Percentiles rank a stretch among this genome's conserved stretches.
Conservation (phyloP, 2,329 filamentous ascomycete genomes). For the Microcyclospora tardicrescens region DNA sequence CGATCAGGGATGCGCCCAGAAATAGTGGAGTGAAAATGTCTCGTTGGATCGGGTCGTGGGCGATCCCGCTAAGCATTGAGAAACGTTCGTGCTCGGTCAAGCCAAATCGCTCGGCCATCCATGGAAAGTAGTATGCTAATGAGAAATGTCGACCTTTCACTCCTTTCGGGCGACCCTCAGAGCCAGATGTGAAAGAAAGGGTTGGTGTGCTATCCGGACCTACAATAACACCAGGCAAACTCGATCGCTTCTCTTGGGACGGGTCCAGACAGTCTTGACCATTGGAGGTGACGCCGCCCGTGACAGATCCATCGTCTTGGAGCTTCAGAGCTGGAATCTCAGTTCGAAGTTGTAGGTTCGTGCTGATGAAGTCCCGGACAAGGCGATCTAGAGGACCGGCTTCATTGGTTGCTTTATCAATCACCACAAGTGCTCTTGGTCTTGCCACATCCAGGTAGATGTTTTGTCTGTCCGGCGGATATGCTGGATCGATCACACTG, state of each 20-base stretch:
- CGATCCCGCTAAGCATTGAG: conserved; percentile 74
- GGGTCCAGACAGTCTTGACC: conserved; percentile 50
- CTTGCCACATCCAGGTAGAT: conserved; percentile 72
- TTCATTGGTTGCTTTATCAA: conserved; percentile 58
- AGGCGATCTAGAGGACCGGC: conserved; percentile 48
- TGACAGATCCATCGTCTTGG: conserved; percentile 54
- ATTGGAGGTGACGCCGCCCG: conserved; percentile 54
- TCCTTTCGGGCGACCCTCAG: conserved; percentile 70
- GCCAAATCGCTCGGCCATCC: conserved; percentile 79
- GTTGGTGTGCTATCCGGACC: conserved; percentile 77
- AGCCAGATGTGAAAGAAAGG: conserved; percentile 49
- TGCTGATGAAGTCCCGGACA: conserved; percentile 56
- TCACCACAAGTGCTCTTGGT: conserved; percentile 58
- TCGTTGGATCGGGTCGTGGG: conserved; percentile 51
- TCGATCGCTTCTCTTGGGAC: conserved; percentile 38
- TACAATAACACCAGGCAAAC: conserved; percentile 59
- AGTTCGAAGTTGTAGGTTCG: conserved; percentile 59
- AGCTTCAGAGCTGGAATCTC: conserved; percentile 63
- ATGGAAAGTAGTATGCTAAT: conserved; percentile 74
- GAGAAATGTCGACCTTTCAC: conserved; percentile 80
- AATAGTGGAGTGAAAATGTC: conserved; percentile 89
- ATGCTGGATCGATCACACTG: conserved; percentile 63
- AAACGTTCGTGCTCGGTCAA: conserved; percentile 62
- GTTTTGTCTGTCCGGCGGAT: conserved; percentile 68
- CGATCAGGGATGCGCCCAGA: conserved; percentile 64